Evolutionary conservation across 805 yeast genomes (phyloP), one percentile per base, ranked within the genome.

Genomic region (Starmerella tilneyi): DNA sequence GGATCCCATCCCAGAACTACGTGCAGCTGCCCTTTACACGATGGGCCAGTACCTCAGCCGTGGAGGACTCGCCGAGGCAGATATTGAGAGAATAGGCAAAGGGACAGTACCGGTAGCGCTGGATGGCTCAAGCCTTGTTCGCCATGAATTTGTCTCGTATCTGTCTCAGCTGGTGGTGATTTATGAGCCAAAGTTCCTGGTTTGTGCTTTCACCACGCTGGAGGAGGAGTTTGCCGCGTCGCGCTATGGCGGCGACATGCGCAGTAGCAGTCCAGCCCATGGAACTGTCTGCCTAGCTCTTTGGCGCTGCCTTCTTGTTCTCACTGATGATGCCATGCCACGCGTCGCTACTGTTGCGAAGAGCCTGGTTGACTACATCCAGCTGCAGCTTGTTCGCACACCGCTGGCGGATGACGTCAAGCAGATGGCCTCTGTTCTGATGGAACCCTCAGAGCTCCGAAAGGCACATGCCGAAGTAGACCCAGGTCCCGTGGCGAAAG

Each of bases 1-100:
- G 50, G 97, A 92, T 59, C 95, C 96, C 0, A 85, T 89, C 38
- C 96, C 97, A 0, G 98, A 92, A 61, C 94, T 92, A 1, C 70
- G 97, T 45, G 81, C 96, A 0, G 84, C 96, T 0, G 75, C 84
- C 4, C 65, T 92, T 11, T 66, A 78, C 27, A 82, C 94, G 0
- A 65, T 89, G 40, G 75, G 85, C 4, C 74, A 78, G 30, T 84
- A 51, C 28, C 28, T 53, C 9, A 21, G 34, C 8, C 79, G 57
- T 82, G 28, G 75, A 79, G 59, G 61, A 5, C 59, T 58, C 16
- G 70, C 63, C 26, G 62, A 65, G 1, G 13, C 41, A 1, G 53
- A 45, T 15, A 36, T 47, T 3, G 56, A 53, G 16, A 21, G 44
- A 20, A 45, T 86, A 29, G 84, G 94, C 1, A 73, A 78, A 48